phyloP scores from a whole-genome alignment of 2,329 filamentous ascomycete species.

The Colletotrichum costaricense region DNA sequence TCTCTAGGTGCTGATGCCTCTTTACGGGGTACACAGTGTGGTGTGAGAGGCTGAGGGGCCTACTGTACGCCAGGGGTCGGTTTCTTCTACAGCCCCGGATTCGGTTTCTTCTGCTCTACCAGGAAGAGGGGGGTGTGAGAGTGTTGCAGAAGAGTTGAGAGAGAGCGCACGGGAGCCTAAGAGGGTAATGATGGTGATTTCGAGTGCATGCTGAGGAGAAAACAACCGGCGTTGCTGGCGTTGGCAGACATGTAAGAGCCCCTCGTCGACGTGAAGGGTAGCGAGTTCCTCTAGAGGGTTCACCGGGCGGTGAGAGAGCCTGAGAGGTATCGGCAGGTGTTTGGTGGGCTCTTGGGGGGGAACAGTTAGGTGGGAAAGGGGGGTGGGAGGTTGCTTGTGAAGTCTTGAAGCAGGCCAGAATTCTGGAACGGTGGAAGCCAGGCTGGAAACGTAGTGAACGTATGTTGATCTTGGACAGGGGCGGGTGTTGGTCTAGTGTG shows the following conservation, averaged over 20 bases:
- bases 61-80: constrained; percentile 9
- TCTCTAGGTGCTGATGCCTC: background rate
- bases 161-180: constrained; percentile 12
- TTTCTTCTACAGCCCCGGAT: background rate
- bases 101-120: background rate
- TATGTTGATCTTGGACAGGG: constrained; percentile 1
- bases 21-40: constrained; percentile 21
- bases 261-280: constrained; percentile 16
- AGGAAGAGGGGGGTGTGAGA: background rate
- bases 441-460: background rate
- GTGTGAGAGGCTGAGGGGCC: constrained; percentile 21
- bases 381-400: background rate
- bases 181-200: constrained; percentile 18
- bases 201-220: constrained; percentile 33
- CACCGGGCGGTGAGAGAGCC: constrained; percentile 29
- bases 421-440: background rate
- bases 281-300: constrained; percentile 18
- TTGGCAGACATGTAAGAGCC: constrained; percentile 34
- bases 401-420: background rate
- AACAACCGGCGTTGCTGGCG: constrained; percentile 24
- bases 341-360: background rate
- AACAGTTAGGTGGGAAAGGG: background rate
- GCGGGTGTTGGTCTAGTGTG: constrained; percentile 6
- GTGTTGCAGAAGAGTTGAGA: constrained; percentile 12
- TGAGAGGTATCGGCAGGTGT: background rate